Evolutionary conservation across 192 early-diverging fungal species (phyloP), one percentile per base, ranked within the genome.

Genomic region (Podila epigama): DNA sequence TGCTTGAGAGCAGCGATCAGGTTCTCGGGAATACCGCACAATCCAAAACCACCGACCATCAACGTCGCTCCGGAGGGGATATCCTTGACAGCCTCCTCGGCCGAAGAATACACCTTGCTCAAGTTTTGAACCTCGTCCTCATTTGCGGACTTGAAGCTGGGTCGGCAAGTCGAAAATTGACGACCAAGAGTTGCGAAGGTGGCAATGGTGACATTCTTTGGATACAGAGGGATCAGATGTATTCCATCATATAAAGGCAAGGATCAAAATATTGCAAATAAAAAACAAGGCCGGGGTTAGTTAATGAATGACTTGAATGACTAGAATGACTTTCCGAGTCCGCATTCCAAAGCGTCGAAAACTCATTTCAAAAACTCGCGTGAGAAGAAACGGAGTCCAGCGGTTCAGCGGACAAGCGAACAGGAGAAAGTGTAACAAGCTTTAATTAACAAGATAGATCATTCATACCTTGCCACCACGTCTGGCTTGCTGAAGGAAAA

Each of bases 1-100:
- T 87, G 83, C 18, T 84, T 79, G 22, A 93, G 81, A 10, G 91
- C 92, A 27, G 70, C 81, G 68, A 93, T 89, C 60, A 89, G 75
- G 81, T 92, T 91, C 80, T 92, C 90, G 40, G 92, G 92, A 69
- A 93, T 93, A 18, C 92, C 92, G 79, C 92, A 93, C 11, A 93
- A 80, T 35, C 90, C 90, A 72, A 91, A 91, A 10, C 89, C 89
- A 20, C 89, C 89, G 60, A 92, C 89, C 60, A 92, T 83, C 41
- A 92, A 71, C 39, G 81, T 91, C 35, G 83, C 80, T 53, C 82
- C 82, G 0, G 84, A 83, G 44, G 85, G 84, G 34, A 89, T 87
- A 55, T 85, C 84, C 68, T 82, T 72, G 75, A 89, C 84, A 25
- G 90, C 90, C 51, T 86, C 88, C 42, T 86, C 85, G 15, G 88